Base-by-base conservation (phyloP, 495 filamentous ascomycete species). In the Gamarada debralockiae region DNA sequence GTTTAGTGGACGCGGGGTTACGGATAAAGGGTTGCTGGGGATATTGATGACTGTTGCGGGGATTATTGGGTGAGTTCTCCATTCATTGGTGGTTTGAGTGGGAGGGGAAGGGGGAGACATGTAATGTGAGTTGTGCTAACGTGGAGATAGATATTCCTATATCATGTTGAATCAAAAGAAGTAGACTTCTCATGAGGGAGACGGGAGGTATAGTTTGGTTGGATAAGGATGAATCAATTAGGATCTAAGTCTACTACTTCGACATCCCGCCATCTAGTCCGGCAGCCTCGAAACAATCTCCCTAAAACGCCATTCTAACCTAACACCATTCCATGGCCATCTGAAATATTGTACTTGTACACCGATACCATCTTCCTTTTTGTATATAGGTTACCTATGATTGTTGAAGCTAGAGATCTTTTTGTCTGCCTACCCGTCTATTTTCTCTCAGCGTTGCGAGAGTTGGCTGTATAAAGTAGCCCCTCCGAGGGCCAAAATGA, bases 21-120 rank as follows among this genome's bases (percentile, higher is more conserved):
- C 50, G 25, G 54, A 57, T 18, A 59, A 65, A 48, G 67, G 67
- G 24, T 31, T 68, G 5, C 41, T 60, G 12, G 69, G 69, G 2
- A 47, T 60, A 8, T 22, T 60, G 10, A 56, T 60, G 43, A 60
- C 57, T 9, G 40, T 60, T 31, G 52, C 17, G 14, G 57, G 57
- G 10, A 59, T 59, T 38, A 25, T 52, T 25, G 36, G 38, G 57
- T 59, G 34, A 52, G 57, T 58, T 25, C 40, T 22, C 14, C 17
- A 10, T 17, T 20, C 3, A 8, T 37, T 40, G 20, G 21, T 12
- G 5, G 27, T 4, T 29, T 29, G 27, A 4, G 4, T 29, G 4
- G 27, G 4, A 10, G 27, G 10, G 10, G 27, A 29, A 5, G 27
- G 17, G 12, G 23, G 18, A 8, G 23, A 23, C 18, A 44, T 44